Evolutionary conservation across 768 basidiomycete genomes (phyloP).

Genomic region (Hemileccinum impolitum): DNA sequence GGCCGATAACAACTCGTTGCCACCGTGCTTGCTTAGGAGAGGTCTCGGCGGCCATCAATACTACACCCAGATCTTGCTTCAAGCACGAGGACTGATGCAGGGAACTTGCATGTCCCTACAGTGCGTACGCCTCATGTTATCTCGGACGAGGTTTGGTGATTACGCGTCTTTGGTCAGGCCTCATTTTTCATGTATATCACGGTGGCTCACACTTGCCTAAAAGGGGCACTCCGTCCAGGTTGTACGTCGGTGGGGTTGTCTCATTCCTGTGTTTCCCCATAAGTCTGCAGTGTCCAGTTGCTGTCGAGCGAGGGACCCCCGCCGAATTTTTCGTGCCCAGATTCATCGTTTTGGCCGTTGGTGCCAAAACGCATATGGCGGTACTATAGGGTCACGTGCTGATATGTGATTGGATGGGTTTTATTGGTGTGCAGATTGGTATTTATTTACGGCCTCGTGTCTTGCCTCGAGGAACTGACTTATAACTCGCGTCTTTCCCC

Average conservation of each 20-base stretch:
- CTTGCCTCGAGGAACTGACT: conserved; percentile 21
- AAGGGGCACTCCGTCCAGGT: background rate
- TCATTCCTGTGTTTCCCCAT: too few relatives aligned
- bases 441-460: conserved; percentile 26
- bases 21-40: background rate
- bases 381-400: conserved; percentile 20
- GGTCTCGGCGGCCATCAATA: background rate
- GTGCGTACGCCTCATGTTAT: conserved; percentile 7
- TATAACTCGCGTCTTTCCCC: conserved; percentile 13
- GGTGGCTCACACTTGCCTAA: background rate
- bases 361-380: too few relatives aligned
- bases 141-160: background rate
- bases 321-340: background rate
- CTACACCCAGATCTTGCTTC: background rate
- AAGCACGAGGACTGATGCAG: background rate
- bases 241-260: too few relatives aligned
- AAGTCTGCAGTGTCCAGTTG: background rate
- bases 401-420: conserved; percentile 17
- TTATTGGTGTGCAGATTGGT: conserved; percentile 12
- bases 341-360: background rate
- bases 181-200: background rate
- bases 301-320: conserved; percentile 3
- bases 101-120: too few relatives aligned
- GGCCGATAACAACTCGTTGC: background rate
- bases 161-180: background rate